Evolutionary conservation across 805 yeast genomes (phyloP), one percentile per base, ranked within the genome.

Genomic region (Cyberlindnera mycetangii): DNA sequence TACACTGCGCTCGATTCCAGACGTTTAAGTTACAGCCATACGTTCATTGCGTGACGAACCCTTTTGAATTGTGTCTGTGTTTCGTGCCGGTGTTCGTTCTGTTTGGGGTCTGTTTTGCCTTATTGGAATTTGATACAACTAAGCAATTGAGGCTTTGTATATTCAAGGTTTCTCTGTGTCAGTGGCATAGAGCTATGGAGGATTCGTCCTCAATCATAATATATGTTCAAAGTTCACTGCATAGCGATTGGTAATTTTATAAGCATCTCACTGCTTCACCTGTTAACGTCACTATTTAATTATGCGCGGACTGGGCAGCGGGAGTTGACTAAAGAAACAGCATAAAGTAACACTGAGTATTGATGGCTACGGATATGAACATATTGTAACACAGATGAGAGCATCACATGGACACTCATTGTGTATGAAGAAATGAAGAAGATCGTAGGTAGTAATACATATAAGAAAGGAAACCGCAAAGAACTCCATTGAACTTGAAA

Each of bases 1-100:
- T 41, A 31, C 45, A 41, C 45, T 20, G n/a, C 39, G 20, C 35
- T 18, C 37, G 27, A 15, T 9, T 12, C 32, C 28, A 25, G 28
- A 35, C 25, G 16, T 20, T 21, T 20, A 12, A 15, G 22, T 32
- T 32, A 32, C 16, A 5, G 20, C 11, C 10, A 18, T 34, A 20
- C 42, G 37, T 32, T 32, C 11, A 35, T 36, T 34, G 25, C 40
- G 45, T 41, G 32, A 28, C 16, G 36, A 43, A 36, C 39, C 33
- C 27, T 43, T 43, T 43, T 37, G 34, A 28, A 32, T 43, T 33
- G 40, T 20, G 10, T 22, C 31, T 39, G 34, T 38, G 39, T 33
- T 20, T 20, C 22, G 47, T 22, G 38, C 24, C 5, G 31, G 41
- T 37, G 32, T 32, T 25, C 21, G 19, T 28, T 41, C 30, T 42